phyloP scores from a whole-genome alignment of 306 rosid genomes.

The Malus orientalis region DNA sequence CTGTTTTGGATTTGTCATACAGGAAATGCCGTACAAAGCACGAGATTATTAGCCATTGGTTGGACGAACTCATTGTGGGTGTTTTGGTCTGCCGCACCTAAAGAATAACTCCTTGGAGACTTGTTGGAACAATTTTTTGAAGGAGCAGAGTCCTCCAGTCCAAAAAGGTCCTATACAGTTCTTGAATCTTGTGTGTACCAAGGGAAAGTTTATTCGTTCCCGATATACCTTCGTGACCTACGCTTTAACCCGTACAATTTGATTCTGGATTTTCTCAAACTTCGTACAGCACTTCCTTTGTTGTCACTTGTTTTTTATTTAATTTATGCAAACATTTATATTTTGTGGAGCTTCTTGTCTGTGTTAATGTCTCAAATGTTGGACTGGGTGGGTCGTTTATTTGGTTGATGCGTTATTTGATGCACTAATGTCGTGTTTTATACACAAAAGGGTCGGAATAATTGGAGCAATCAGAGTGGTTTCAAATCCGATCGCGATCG shows the following conservation, averaged over 20 bases:
- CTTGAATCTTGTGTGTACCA: conserved; percentile 15
- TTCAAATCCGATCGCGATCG: no score
- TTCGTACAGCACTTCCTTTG: conserved; percentile 19
- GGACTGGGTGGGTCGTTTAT: background rate
- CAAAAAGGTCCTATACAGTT: background rate
- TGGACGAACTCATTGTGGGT: conserved; percentile 15
- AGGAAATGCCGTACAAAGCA: conserved; percentile 85
- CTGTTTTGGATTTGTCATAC: conserved; percentile 11
- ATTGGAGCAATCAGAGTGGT: background rate
- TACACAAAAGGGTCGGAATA: background rate
- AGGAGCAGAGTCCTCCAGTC: conserved; percentile 10
- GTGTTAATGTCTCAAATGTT: background rate
- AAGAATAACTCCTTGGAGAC: conserved; percentile 15
- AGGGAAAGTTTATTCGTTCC: conserved; percentile 13
- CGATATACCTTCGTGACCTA: conserved; percentile 1
- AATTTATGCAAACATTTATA: conserved; percentile 30
- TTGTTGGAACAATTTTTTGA: background rate
- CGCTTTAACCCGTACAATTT: conserved; percentile 3
- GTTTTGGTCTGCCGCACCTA: background rate
- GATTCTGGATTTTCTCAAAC: conserved; percentile 26
- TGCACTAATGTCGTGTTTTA: background rate
- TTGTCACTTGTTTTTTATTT: background rate
- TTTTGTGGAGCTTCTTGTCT: background rate
- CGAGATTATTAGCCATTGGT: conserved; percentile 51
- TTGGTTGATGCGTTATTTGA: background rate